These are phyloP conservation scores for Rhizopogon vinicolor DNA, from an alignment of 768 basidiomycete genomes.

Conservation along the genomic window DNA sequence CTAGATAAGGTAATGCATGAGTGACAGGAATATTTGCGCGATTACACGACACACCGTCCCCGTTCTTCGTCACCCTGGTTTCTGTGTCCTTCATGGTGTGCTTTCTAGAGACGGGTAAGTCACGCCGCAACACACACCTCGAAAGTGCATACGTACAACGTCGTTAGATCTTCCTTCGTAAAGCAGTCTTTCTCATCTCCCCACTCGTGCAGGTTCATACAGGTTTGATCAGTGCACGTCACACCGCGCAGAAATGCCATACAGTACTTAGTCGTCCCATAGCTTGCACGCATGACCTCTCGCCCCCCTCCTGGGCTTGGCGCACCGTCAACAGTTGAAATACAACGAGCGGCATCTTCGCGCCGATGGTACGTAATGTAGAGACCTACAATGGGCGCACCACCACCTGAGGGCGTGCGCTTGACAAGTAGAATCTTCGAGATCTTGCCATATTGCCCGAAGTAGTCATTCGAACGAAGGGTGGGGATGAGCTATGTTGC, in stretches of 20 bases:
- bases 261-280: conserved; percentile 97
- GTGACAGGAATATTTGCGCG: conserved; percentile 14
- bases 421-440: conserved; percentile 92
- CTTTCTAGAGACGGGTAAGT: conserved; percentile 48
- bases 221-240: conserved; percentile 81
- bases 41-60: conserved; percentile 40
- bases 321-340: conserved; percentile 89
- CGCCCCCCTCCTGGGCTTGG: conserved; percentile 86
- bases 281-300: conserved; percentile 88
- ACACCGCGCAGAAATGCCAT: conserved; percentile 88
- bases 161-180: conserved; percentile 93
- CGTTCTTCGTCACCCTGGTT: conserved; percentile 55
- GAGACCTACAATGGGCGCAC: conserved; percentile 78
- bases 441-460: conserved; percentile 98
- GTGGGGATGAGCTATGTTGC: conserved; percentile 75
- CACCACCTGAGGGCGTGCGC: conserved; percentile 71
- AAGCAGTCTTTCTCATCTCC: conserved; percentile 98
- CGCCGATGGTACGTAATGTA: conserved; percentile 95
- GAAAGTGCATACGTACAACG: conserved; percentile 53
- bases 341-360: conserved; percentile 92
- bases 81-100: conserved; percentile 92
- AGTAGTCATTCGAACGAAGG: conserved; percentile 91
- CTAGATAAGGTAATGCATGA: conserved; percentile 11
- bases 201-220: conserved; percentile 97
- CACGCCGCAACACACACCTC: neutral